Conservation (phyloP, 805 yeast genomes). For the Candida glaebosa region DNA sequence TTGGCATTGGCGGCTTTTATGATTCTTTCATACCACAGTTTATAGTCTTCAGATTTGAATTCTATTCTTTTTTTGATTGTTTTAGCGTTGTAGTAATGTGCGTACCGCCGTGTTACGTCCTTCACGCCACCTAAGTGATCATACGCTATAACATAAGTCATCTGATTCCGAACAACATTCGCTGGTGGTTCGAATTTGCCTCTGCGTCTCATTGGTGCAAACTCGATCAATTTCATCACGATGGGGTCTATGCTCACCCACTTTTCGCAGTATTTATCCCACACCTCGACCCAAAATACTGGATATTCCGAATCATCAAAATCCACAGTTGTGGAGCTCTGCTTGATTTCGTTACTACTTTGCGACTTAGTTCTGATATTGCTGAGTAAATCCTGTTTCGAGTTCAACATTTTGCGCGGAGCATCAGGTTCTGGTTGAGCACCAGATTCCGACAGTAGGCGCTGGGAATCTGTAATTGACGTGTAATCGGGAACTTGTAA, state of each 20-base stretch:
- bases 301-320: conserved; percentile 48
- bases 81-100: conserved; percentile 66
- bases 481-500: conserved; percentile 90
- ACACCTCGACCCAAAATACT: conserved; percentile 90
- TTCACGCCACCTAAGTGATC: conserved; percentile 61
- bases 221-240: conserved; percentile 59
- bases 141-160: conserved; percentile 76
- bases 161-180: conserved; percentile 51
- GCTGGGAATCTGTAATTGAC: conserved; percentile 14
- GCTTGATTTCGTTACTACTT: conserved; percentile 14
- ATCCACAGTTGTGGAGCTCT: conserved; percentile 12
- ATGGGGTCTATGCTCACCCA: conserved; percentile 91
- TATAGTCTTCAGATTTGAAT: conserved; percentile 48
- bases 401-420: conserved; percentile 2
- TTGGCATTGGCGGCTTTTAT: conserved; percentile 28
- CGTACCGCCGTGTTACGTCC: conserved; percentile 85
- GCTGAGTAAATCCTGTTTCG: not conserved
- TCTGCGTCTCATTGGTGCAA: conserved; percentile 48
- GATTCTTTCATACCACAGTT: conserved; percentile 57
- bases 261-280: conserved; percentile 67
- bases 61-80: conserved; percentile 72
- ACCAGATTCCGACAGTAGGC: conserved; percentile 5
- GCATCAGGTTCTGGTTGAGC: conserved; percentile 5
- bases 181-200: conserved; percentile 72
- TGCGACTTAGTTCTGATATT: conserved; percentile 2